Base-by-base conservation (phyloP, 2,329 filamentous ascomycete genomes). In the Microdochium paspali region DNA sequence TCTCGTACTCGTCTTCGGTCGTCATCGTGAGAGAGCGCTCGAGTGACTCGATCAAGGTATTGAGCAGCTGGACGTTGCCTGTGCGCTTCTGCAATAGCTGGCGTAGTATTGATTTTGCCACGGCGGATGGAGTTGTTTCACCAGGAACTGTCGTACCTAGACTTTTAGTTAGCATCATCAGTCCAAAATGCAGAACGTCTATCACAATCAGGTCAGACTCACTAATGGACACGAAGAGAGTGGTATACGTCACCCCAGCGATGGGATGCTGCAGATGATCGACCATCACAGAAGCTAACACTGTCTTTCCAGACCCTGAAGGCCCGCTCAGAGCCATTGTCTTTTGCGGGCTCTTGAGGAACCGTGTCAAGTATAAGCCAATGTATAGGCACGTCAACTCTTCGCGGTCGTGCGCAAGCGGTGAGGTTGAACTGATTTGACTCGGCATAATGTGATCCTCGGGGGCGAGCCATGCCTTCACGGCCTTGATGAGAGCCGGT, bases 21-120 rank as follows among this genome's bases (percentile, higher is more conserved):
- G 52, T 53, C 4, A 56, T 52, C 40, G 52, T 53, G 18, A 51
- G 50, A 47, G 57, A 58, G 3, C 51, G 56, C 26, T 63, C 54
- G 25, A 59, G 58, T 1, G 63, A 61, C 10, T 66, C 60, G 0
- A 49, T 50, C 10, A 69, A 53, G 21, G 64, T 59, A 12, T 66
- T 56, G 20, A 65, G 59, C 3, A 69, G 56, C n/a, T 59, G 55
- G 15, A 65, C 53, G 46, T 68, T 67, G 2, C 66, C 66, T 45
- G 67, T 66, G 28, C 64, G 59, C 48, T 61, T 62, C 24, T 60
- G 58, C 32, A 68, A 64, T 0, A 69, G 56, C 46, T 69, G 66
- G 40, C 47, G 54, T 15, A 69, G 57, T 20, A 69, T 61, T 1
- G 58, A 49, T 46, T 66, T 67, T 13, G 54, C 61, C 44, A 66